phyloP scores from a whole-genome alignment of 371 early-diverging fungal genomes.

The Rhizopus stolonifer region DNA sequence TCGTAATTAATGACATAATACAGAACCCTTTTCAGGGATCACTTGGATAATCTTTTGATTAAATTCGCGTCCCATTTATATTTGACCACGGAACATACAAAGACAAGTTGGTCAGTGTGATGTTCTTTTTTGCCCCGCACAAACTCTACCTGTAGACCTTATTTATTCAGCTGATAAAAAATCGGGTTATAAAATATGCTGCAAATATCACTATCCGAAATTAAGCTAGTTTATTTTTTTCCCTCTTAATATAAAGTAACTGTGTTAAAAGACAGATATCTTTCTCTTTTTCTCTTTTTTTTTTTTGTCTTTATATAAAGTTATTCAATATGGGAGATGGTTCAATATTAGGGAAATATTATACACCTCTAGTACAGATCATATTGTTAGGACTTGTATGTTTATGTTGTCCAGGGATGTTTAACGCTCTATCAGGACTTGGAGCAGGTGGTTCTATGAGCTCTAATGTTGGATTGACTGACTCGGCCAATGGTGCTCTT shows the following conservation, averaged over 20 bases:
- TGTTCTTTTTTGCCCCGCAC: no score
- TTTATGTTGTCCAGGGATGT: slow-evolving; percentile 77
- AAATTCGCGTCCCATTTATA: no score
- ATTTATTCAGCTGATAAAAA: no score
- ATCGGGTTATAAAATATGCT: background rate
- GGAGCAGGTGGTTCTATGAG: slow-evolving; percentile 58
- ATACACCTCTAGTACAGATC: slow-evolving; percentile 65
- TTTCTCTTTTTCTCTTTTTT: background rate
- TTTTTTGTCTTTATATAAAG: background rate
- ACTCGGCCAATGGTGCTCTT: slow-evolving; percentile 70
- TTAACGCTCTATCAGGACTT: slow-evolving; percentile 49
- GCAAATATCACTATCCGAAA: background rate
- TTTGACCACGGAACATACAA: no score
- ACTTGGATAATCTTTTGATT: background rate
- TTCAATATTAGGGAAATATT: slow-evolving; percentile 3
- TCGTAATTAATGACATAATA: background rate
- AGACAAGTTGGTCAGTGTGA: no score
- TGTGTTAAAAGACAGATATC: background rate
- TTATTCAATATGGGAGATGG: background rate
- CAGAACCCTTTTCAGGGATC: slow-evolving; percentile 3
- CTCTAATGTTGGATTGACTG: slow-evolving; percentile 58
- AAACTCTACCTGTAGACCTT: no score
- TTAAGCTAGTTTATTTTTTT: background rate
- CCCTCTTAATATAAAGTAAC: background rate
- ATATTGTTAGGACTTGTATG: slow-evolving; percentile 73